Evolutionary conservation across 371 early-diverging fungal species (phyloP).

Genomic region (Dinochytrium kinnereticum): DNA sequence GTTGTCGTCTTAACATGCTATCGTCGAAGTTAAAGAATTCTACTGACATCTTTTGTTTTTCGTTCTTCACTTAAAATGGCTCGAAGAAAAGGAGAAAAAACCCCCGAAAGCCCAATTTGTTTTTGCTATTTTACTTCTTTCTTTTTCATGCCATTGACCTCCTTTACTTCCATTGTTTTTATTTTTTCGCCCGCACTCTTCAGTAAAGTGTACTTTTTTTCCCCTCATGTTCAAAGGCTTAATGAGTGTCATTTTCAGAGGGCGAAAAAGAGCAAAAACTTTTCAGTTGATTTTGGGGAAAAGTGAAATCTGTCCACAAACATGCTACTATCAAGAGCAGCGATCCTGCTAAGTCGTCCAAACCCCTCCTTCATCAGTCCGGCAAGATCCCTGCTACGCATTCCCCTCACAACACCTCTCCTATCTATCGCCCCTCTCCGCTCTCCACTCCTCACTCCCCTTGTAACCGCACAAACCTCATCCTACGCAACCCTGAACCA

Average conservation of each 20-base stretch:
- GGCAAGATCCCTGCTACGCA: too few relatives aligned
- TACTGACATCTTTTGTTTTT: too few relatives aligned
- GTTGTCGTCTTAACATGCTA: too few relatives aligned
- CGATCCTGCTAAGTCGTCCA: neutral
- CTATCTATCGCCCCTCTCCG: neutral
- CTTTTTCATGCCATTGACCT: neutral
- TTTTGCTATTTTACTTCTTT: neutral
- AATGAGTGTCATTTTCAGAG: neutral
- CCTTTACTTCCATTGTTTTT: neutral
- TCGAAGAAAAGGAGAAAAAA: too few relatives aligned
- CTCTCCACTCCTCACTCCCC: neutral
- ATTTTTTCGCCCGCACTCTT: neutral
- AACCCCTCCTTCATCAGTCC: neutral
- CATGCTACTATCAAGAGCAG: neutral
- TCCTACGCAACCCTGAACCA: conserved; percentile 88
- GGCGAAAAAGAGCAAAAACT: too few relatives aligned
- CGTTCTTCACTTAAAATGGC: too few relatives aligned
- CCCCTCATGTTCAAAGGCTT: neutral
- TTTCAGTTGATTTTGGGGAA: too few relatives aligned
- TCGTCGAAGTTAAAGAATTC: too few relatives aligned
- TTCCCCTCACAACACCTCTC: too few relatives aligned
- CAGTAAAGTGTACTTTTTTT: neutral
- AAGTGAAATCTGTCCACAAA: neutral
- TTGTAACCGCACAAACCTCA: neutral
- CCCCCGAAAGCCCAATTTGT: too few relatives aligned